These are phyloP conservation scores for Neurospora sp. DNA, from an alignment of 495 filamentous ascomycete species.

Conservation along the genomic window DNA sequence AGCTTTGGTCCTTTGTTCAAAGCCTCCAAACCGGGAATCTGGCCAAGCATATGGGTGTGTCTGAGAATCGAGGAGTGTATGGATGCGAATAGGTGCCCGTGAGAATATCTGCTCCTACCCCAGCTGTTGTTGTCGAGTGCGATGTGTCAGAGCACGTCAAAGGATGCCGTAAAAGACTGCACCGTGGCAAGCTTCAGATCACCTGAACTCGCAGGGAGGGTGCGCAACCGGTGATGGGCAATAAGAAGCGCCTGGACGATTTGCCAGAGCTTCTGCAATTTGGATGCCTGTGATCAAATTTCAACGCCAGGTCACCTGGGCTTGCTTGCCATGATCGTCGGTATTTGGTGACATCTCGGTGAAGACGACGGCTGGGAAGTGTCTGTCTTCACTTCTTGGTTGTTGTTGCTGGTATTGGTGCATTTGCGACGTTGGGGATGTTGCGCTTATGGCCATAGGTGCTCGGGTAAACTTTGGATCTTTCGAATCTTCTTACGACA, in stretches of 20 bases:
- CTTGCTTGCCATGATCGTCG: not conserved
- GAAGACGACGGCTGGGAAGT: not conserved
- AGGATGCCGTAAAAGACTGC: not conserved
- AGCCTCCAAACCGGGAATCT: accelerated
- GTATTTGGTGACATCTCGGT: not conserved
- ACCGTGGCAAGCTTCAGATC: not conserved
- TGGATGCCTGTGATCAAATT: not conserved
- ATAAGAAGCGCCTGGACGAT: not conserved
- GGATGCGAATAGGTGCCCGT: not conserved
- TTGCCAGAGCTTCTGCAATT: not conserved
- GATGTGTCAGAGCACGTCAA: not conserved
- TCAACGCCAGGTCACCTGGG: not conserved
- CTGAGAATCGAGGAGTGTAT: not conserved
- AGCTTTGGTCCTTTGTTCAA: not conserved
- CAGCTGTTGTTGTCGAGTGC: not conserved
- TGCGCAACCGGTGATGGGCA: not conserved
- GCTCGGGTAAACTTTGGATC: too few species aligned
- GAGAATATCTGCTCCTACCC: not conserved
- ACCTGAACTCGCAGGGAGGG: not conserved
- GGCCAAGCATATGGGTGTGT: not conserved
- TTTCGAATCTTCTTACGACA: too few species aligned
- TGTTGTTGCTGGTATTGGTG: not conserved
- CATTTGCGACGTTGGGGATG: not conserved
- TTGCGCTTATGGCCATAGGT: not conserved
- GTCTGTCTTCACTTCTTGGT: not conserved